phyloP scores from a whole-genome alignment of 2,329 filamentous ascomycete genomes.

The Verticillium dahliae region DNA sequence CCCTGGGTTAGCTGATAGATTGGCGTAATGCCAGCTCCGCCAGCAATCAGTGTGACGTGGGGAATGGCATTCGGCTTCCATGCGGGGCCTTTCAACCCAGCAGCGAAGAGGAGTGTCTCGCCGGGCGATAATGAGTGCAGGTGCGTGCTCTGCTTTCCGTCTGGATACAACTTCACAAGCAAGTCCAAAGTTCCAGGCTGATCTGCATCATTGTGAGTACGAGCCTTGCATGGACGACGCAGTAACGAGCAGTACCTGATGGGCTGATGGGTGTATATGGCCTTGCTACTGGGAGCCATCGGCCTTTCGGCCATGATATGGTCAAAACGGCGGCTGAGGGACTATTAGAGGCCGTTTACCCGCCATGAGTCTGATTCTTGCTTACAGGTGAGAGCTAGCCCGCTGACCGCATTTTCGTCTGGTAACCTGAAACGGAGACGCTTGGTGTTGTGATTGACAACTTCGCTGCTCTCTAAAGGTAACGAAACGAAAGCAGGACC shows the following conservation, averaged over 20 bases:
- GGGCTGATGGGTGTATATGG: slow-evolving; percentile 1
- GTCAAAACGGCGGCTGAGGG: not conserved
- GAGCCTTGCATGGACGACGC: not conserved
- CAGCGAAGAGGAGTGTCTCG: slow-evolving; percentile 51
- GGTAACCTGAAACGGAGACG: slow-evolving; percentile 1
- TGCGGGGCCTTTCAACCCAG: slow-evolving; percentile 43
- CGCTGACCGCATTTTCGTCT: not conserved
- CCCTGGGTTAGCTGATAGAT: slow-evolving; percentile 58
- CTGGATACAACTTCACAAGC: slow-evolving; percentile 62
- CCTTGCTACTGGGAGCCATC: not conserved
- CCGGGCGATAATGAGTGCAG: slow-evolving; percentile 61
- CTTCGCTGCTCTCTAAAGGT: not conserved
- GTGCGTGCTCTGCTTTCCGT: slow-evolving; percentile 57
- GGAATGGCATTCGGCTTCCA: slow-evolving; percentile 45
- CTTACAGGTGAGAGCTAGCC: slow-evolving; percentile 1
- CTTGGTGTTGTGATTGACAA: slow-evolving; percentile 2
- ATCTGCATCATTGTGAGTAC: slow-evolving; percentile 24
- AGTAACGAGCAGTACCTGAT: not conserved
- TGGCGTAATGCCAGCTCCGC: slow-evolving; percentile 67
- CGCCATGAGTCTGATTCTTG: not conserved
- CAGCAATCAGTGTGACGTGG: slow-evolving; percentile 59
- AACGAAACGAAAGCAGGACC: slow-evolving; percentile 1
- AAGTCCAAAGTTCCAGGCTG: slow-evolving; percentile 55
- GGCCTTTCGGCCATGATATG: slow-evolving; percentile 1
- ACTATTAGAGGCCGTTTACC: not conserved